Evolutionary conservation across 225 moss, liverwort and hornwort genomes (phyloP), one percentile per base, ranked within the genome.

Genomic region (Takakia lepidozioides): DNA sequence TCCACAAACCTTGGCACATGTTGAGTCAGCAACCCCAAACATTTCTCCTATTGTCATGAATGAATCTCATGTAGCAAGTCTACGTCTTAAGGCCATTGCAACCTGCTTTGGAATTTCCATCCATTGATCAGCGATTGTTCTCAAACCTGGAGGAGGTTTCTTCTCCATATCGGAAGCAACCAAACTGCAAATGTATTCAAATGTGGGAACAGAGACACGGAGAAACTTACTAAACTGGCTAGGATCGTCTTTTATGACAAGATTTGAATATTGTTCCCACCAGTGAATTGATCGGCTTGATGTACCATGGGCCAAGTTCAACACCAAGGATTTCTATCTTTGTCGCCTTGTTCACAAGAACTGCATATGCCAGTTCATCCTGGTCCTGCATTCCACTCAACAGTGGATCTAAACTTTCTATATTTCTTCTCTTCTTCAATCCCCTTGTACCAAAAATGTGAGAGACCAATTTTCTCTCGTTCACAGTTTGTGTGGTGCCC

Each of bases 161-260:
- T 3, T 10, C 7, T 2, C 30, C 30, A 58, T 3, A 19, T 48
- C 48, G 2, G n/a, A 9, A 5, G 13, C 24, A 15, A 49, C 48
- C 23, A 58, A 30, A 10, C 11, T 8, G 22, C 48, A 58, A 15
- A 49, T 47, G 47, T 22, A 38, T 19, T 34, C 29, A 34, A 58
- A 58, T 19, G 48, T 58, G 6, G 58, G 18, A 19, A 21, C 20
- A 35, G 48, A 4, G 13, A 58, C 21, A 10, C 48, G 5, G 14
- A 58, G 49, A 4, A 48, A n/a, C 2, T 35, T 8, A 2, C 19
- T n/a, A 16, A 30, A 53, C 2, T 18, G 1, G 5, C 5, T n/a
- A 3, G 9, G 24, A 15, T 53, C 52, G 16, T 53, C 52, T 11
- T 8, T 24, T 15, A 30, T 34, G 15, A 27, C 6, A 15, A 11